Base-by-base conservation (phyloP, 2,329 filamentous ascomycete genomes). In the Atkinsonella hypoxylon region DNA sequence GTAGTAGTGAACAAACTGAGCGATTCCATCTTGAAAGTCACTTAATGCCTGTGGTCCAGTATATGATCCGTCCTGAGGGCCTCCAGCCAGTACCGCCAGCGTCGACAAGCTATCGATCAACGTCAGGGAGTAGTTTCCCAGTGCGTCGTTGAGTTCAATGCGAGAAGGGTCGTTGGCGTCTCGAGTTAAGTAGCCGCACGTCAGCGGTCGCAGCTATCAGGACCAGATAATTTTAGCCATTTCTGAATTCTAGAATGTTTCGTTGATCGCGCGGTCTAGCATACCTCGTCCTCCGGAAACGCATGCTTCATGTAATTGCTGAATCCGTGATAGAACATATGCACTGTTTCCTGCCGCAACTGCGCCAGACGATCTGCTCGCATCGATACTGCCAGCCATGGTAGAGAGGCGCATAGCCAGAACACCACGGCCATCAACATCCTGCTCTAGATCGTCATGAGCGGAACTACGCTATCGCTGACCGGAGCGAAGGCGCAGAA, bases 291-390 rank as follows among this genome's bases (percentile, higher is more conserved):
- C 67, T 97, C 93, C 12, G 93, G 93, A 62, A 96, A 98, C 52
- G 90, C 93, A 67, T 95, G 77, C 57, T 79, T 71, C 83, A 96
- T 93, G 72, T 98, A 98, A 67, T 91, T 95, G 69, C 90, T 83
- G 71, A 83, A 97, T 53, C 93, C 93, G 74, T 98, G 93, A 67
- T 95, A 95, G 73, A 97, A 97, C 77, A 97, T 89, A 58, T 87
- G 77, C 52, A 82, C 77, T 11, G 80, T 82, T 52, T 81, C 76
- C 56, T 71, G 73, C 49, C 81, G 75, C 59, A 84, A 65, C 58
- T 75, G 69, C 46, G 73, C 71, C 53, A 83, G 70, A 58, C 71
- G 73, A 53, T 70, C 71, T n/a, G 74, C 68, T 40, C 72, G 72
- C 79, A 84, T 83, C 36, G 76, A 73, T 48, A 56, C 57, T 18